Evolutionary conservation across 2,329 filamentous ascomycete genomes (phyloP).

Genomic region (Pezicula rhizophila): DNA sequence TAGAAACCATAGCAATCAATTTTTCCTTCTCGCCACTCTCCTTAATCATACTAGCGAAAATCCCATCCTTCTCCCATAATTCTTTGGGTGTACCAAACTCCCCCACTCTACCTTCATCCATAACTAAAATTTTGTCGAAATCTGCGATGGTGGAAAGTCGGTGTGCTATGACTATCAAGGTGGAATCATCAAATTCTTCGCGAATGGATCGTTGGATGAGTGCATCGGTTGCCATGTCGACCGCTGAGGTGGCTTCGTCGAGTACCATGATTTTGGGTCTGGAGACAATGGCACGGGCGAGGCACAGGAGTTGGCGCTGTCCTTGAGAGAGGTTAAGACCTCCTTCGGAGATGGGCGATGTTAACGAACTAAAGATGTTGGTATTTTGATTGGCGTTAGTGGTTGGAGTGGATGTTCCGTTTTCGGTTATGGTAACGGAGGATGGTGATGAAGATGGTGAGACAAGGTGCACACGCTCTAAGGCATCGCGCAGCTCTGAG

Average conservation of each 20-base stretch:
- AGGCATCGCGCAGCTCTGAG: constrained; percentile 60
- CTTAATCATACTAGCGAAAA: constrained; percentile 56
- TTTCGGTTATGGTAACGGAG: constrained; percentile 7
- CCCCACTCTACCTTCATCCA: constrained; percentile 58
- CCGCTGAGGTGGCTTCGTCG: constrained; percentile 73
- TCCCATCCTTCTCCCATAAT: constrained; percentile 45
- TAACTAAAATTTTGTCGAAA: constrained; percentile 65
- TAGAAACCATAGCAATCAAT: not conserved
- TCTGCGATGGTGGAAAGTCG: constrained; percentile 68
- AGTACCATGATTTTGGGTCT: constrained; percentile 73
- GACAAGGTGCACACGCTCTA: constrained; percentile 62
- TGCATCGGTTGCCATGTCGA: constrained; percentile 70
- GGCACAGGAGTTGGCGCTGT: constrained; percentile 69
- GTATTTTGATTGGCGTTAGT: constrained; percentile 40
- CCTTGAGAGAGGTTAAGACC: constrained; percentile 72
- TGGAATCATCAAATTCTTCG: constrained; percentile 63
- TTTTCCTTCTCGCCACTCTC: constrained; percentile 47
- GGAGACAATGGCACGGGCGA: constrained; percentile 66
- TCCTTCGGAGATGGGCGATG: constrained; percentile 61
- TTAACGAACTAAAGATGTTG: constrained; percentile 60
- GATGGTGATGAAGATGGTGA: constrained; percentile 8
- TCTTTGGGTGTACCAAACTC: constrained; percentile 60
- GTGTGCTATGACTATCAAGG: constrained; percentile 69
- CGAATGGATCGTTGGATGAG: constrained; percentile 70
- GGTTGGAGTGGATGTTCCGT: constrained; percentile 30